Evolutionary conservation across 176 grass and related monocot species (phyloP), one percentile per base, ranked within the genome.

Genomic region (Eragrostis nindensis): DNA sequence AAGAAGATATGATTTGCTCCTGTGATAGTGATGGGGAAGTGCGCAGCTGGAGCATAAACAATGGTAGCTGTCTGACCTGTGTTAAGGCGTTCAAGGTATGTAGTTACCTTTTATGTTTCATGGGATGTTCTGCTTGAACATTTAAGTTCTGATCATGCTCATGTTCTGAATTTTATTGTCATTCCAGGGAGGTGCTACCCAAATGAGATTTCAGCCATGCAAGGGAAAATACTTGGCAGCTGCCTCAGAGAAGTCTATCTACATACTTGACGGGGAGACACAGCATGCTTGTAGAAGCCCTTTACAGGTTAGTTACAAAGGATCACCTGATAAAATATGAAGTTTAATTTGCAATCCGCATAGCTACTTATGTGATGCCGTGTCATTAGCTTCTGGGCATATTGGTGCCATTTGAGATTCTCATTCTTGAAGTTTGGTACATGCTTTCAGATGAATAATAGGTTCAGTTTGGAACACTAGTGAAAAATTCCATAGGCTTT

Each of bases 1-100:
- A 98, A 85, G 95, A 98, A 46, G 95, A 98, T 89, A 88, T 95
- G 47, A 98, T 98, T 77, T 98, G 95, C 67, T 98, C 95, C 30
- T 95, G 95, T 69, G 95, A 98, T 82, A 66, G 45, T 71, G 92
- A 98, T 76, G 92, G 92, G 50, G 92, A 98, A 84, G 86, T 98
- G 62, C 95, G 95, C 27, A 88, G 90, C 80, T 98, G 95, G 95
- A 98, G 92, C 84, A 98, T 98, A 69, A 98, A 91, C 38, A 98
- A 98, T 78, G 95, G 95, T 76, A 98, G 92, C 52, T 98, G 92
- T 64, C 57, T 89, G 65, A 85, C 71, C 57, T 85, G 2, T 71
- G 70, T 90, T 43, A 87, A 91, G 49, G 90, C 89, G 45, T 95
- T 98, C 70, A 93, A 98, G 92, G 95, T 98, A 79, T 48, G 30